phyloP scores from a whole-genome alignment of 1,284 basidiomycete genomes.

The Tilletia walkeri region DNA sequence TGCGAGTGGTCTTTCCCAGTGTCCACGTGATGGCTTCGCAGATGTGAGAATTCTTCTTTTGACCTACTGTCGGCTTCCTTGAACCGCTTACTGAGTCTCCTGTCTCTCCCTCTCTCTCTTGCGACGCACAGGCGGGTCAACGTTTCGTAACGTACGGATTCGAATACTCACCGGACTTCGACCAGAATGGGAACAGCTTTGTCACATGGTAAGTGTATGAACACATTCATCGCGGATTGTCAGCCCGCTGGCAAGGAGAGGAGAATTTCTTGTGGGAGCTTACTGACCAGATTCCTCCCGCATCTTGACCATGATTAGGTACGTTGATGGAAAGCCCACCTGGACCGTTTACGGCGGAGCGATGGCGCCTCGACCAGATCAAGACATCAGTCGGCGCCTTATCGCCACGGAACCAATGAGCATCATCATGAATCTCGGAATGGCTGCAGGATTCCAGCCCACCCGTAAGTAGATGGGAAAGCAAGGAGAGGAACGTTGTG shows the following conservation, averaged over 20 bases:
- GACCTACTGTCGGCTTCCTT: slow-evolving; percentile 27
- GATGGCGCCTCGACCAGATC: slow-evolving; percentile 15
- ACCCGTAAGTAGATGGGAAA: neutral
- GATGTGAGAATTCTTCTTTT: neutral
- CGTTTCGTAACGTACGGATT: neutral
- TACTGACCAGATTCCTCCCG: too few species aligned
- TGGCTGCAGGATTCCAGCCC: slow-evolving; percentile 13
- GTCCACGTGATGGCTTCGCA: neutral
- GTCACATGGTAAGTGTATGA: slow-evolving; percentile 24
- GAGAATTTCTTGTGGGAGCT: too few species aligned
- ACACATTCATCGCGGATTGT: too few species aligned
- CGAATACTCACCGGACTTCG: slow-evolving; percentile 21
- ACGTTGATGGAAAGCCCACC: slow-evolving; percentile 25
- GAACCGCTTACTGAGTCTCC: too few species aligned
- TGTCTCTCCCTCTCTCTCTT: too few species aligned
- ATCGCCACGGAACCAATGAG: slow-evolving; percentile 13
- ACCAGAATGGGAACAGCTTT: slow-evolving; percentile 19
- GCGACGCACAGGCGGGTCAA: neutral
- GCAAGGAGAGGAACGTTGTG: too few species aligned
- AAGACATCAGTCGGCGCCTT: slow-evolving; percentile 22
- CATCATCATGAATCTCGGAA: slow-evolving; percentile 18
- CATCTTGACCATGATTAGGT: slow-evolving; percentile 19
- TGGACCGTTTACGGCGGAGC: slow-evolving; percentile 24
- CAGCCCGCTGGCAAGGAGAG: too few species aligned
- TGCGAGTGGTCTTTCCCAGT: neutral